Evolutionary conservation across 2,329 filamentous ascomycete species (phyloP), one percentile per base, ranked within the genome.

Genomic region (Monascus ruber): DNA sequence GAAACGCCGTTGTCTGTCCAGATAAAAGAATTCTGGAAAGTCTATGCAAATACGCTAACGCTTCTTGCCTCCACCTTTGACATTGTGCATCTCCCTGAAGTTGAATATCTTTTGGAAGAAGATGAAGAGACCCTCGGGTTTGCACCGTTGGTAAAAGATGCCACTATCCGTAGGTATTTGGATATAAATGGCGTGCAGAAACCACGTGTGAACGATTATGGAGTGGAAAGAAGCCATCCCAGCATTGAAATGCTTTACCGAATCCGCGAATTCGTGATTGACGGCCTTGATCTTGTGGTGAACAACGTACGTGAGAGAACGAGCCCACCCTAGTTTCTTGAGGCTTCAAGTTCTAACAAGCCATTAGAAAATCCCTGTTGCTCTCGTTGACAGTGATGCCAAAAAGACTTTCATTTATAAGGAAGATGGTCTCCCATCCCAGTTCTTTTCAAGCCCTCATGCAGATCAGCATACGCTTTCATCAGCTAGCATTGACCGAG

Each of bases 241-340:
- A 75, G 79, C 40, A 65, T 75, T 28, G 80, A 84, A 56, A 81
- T 80, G 73, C 66, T 81, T n/a, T 74, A 76, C 52, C 71, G 80
- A 32, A 70, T 83, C 39, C 71, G 73, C 39, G 76, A 79, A 43
- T 68, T 83, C 27, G 62, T 83, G 5, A 69, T 75, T 35, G 76
- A 79, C 55, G 79, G 75, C 3, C 61, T 81, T 31, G 62, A 72
- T 38, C 58, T 82, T 26, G 72, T 73, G n/a, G 63, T 71, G 39
- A 66, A 70, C 46, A 60, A 65, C 37, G 62, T 68, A 48, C 40
- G 51, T 44, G 36, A 48, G 27, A 34, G 27, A 25, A 24, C 24
- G 45, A 44, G 8, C 24, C 46, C 48, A 17, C 42, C 35, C 10
- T 17, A 17, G 17, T 17, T 17, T 42, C 42, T 24, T 49, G 43